Base-by-base conservation (phyloP, 306 rosid genomes). In the Crataegus laevigata region DNA sequence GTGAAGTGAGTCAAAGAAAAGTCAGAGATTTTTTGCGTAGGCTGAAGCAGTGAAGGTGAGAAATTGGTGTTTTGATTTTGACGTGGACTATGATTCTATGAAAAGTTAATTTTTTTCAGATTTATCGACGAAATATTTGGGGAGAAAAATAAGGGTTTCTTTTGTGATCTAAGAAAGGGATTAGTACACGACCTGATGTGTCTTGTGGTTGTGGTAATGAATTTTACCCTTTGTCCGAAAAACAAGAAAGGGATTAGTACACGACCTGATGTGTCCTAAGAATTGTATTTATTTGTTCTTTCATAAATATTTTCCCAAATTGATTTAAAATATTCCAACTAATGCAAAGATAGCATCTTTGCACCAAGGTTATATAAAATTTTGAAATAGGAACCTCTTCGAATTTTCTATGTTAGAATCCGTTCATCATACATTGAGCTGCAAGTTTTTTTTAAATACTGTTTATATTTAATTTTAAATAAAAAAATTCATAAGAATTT, bases 21-120 rank as follows among this genome's bases (percentile, higher is more conserved):
- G 78, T 72, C 79, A 59, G 78, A 62, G 77, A 34, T 26, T 29
- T 29, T 1, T 58, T 26, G 65, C n/a, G 58, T 38, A 38, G 21
- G 81, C 18, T 75, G 40, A 24, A 47, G 52, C 21, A 32, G 71
- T 10, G 58, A 61, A 22, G 75, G 69, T 32, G 73, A 62, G 63
- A 30, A 61, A 26, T 43, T 24, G 77, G 25, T 42, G 69, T 59
- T 59, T 65, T 6, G 58, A 42, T 60, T 29, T 75, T 79, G 87
- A 82, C 78, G 87, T 79, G 75, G 87, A 77, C 75, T 58, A 60
- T n/a, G n/a, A n/a, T n/a, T n/a, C n/a, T n/a, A n/a, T 51, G 69
- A 45, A 58, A 65, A 61, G 15, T 13, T 0, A 6, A 15, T 15
- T 38, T 72, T 14, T 38, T 71, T 2, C 22, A 36, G 54, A 13